These are phyloP conservation scores for Apophysomyces trapeziformis DNA, from an alignment of 371 early-diverging fungal genomes.

Conservation along the genomic window DNA sequence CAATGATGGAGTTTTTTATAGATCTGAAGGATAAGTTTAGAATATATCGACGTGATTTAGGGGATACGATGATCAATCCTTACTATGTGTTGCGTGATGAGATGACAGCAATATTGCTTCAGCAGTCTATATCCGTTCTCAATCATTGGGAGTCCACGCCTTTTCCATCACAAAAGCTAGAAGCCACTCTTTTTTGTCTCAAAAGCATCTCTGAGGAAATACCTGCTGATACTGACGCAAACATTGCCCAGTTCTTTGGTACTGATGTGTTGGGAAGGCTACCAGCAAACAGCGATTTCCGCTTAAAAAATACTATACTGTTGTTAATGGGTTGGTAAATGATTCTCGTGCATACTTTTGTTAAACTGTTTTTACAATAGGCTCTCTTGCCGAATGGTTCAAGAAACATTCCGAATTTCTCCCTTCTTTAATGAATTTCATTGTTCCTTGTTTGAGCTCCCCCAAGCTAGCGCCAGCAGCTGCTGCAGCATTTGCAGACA, in stretches of 20 bases:
- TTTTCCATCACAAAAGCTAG: conserved; percentile 40
- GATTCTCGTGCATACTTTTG: background rate
- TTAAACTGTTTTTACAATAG: conserved; percentile 27
- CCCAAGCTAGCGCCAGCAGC: conserved; percentile 67
- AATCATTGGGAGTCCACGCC: conserved; percentile 39
- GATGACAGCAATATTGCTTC: conserved; percentile 62
- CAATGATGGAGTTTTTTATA: conserved; percentile 18
- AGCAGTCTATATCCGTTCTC: conserved; percentile 50
- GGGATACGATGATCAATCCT: conserved; percentile 75
- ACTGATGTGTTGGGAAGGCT: conserved; percentile 57
- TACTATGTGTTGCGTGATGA: conserved; percentile 71
- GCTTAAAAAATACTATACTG: conserved; percentile 56
- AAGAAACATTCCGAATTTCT: conserved; percentile 67
- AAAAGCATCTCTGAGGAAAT: conserved; percentile 77
- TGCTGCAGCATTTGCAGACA: conserved; percentile 67
- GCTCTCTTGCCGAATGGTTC: conserved; percentile 78
- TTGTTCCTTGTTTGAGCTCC: conserved; percentile 66
- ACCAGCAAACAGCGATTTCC: conserved; percentile 38
- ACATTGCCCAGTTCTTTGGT: conserved; percentile 67
- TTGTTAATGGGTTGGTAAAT: conserved; percentile 51
- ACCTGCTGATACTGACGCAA: conserved; percentile 49
- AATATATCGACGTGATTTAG: conserved; percentile 75
- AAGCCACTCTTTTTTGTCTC: conserved; percentile 68
- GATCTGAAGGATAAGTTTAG: conserved; percentile 66
- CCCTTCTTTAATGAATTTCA: conserved; percentile 63